Evolutionary conservation across 2,329 filamentous ascomycete genomes (phyloP).

Genomic region (Coniella lustricola): DNA sequence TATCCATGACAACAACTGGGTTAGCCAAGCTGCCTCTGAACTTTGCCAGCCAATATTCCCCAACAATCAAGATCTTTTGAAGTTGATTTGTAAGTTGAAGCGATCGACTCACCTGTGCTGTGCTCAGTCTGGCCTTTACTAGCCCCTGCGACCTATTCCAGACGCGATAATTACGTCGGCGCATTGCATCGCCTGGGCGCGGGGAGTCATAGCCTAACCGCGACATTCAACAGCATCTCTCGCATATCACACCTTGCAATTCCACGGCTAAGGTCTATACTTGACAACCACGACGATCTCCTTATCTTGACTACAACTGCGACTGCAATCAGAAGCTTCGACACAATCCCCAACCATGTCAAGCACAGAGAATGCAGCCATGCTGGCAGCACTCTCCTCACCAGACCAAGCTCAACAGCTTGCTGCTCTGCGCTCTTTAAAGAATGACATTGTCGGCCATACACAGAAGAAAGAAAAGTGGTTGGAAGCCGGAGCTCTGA

Average conservation of each 20-base stretch:
- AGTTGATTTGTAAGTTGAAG: no score
- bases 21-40: not conserved
- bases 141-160: no score
- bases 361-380: constrained; percentile 42
- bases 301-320: no score
- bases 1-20: not conserved
- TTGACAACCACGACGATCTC: not conserved
- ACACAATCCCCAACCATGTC: constrained; percentile 39
- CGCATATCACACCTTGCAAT: not conserved
- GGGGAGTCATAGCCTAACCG: not conserved
- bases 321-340: not conserved
- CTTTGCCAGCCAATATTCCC: not conserved
- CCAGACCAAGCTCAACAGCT: constrained; percentile 46
- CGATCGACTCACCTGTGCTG: not conserved
- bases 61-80: not conserved
- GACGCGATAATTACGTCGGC: not conserved
- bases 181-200: not conserved
- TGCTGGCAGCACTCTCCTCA: constrained; percentile 48
- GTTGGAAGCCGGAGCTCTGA: constrained; percentile 62
- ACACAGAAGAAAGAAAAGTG: constrained; percentile 77
- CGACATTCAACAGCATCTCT: not conserved
- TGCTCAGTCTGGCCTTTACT: not conserved
- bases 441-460: constrained; percentile 87
- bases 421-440: constrained; percentile 62
- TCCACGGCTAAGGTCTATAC: no score